Conservation (phyloP, 768 basidiomycete species). For the Porphyrellus cyaneotinctus region DNA sequence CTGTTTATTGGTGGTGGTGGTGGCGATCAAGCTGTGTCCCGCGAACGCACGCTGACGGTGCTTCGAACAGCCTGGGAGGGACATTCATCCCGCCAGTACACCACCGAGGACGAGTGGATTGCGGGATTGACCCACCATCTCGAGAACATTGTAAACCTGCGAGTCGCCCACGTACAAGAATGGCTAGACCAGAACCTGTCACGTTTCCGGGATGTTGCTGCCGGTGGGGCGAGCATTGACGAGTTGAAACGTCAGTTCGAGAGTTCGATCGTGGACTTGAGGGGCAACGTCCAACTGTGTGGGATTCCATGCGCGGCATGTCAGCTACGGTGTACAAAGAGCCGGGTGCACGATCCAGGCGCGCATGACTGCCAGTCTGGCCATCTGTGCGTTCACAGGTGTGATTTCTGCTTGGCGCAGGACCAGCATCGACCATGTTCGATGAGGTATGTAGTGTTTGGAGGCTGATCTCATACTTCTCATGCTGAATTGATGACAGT, state of each 20-base stretch:
- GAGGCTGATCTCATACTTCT: not conserved
- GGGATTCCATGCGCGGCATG: slow-evolving; percentile 45
- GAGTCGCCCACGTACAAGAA: slow-evolving; percentile 44
- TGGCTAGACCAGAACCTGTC: slow-evolving; percentile 51
- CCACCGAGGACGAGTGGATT: slow-evolving; percentile 36
- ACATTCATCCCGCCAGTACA: slow-evolving; percentile 17
- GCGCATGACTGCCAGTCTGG: slow-evolving; percentile 48
- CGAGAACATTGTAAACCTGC: slow-evolving; percentile 35
- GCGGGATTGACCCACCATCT: slow-evolving; percentile 37
- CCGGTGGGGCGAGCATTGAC: slow-evolving; percentile 36
- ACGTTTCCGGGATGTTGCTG: slow-evolving; percentile 37
- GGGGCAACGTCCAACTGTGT: slow-evolving; percentile 46
- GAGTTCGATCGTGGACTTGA: slow-evolving; percentile 41
- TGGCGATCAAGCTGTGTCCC: slow-evolving; percentile 12
- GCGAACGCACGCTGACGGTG: slow-evolving; percentile 9
- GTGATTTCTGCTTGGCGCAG: slow-evolving; percentile 38
- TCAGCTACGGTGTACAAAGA: slow-evolving; percentile 45
- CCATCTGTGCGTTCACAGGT: slow-evolving; percentile 43
- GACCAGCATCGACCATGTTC: slow-evolving; percentile 37
- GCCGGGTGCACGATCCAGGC: slow-evolving; percentile 42
- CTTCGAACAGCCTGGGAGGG: slow-evolving; percentile 20
- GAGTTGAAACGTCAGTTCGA: slow-evolving; percentile 44
- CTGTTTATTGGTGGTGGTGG: slow-evolving; percentile 33
- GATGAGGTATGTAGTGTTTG: slow-evolving; percentile 38
- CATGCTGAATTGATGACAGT: slow-evolving; percentile 26